Conservation (phyloP, 1,284 basidiomycete species). For the Cystobasidium sp. region DNA sequence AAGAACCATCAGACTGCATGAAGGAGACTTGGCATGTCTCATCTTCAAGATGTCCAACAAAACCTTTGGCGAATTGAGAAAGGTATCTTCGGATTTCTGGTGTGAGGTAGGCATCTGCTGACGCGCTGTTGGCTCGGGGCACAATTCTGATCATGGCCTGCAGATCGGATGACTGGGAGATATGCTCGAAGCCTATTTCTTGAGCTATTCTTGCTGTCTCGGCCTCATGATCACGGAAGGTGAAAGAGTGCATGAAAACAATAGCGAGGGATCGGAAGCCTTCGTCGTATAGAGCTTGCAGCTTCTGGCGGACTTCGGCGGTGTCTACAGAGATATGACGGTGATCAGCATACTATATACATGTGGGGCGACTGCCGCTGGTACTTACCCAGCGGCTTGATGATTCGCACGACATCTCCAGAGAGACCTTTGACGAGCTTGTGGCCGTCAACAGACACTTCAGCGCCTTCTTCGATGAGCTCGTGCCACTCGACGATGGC, state of each 20-base stretch:
- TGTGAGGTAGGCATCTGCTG: constrained; percentile 94
- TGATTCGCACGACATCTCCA: constrained; percentile 88
- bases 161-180: constrained; percentile 84
- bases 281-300: constrained; percentile 70
- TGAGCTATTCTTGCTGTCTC: constrained; percentile 74
- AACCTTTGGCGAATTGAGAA: constrained; percentile 56
- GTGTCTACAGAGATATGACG: constrained; percentile 59
- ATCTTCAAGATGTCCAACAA: constrained; percentile 53
- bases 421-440: constrained; percentile 67
- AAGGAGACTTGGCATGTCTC: constrained; percentile 62
- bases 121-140: constrained; percentile 86
- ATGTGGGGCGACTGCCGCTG: not conserved
- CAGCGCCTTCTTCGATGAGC: constrained; percentile 67
- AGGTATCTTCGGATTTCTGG: constrained; percentile 69
- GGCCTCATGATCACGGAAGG: constrained; percentile 73
- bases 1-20: constrained; percentile 84
- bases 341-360: not conserved
- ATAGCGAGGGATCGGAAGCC: constrained; percentile 85
- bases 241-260: constrained; percentile 91
- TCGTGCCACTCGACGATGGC: constrained; percentile 64
- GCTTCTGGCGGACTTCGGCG: constrained; percentile 59
- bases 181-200: constrained; percentile 78
- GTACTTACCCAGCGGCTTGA: constrained; percentile 71
- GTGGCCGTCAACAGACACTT: constrained; percentile 71
- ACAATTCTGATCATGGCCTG: constrained; percentile 72